phyloP scores from a whole-genome alignment of 345 rosid species.

The Linum trigynum region DNA sequence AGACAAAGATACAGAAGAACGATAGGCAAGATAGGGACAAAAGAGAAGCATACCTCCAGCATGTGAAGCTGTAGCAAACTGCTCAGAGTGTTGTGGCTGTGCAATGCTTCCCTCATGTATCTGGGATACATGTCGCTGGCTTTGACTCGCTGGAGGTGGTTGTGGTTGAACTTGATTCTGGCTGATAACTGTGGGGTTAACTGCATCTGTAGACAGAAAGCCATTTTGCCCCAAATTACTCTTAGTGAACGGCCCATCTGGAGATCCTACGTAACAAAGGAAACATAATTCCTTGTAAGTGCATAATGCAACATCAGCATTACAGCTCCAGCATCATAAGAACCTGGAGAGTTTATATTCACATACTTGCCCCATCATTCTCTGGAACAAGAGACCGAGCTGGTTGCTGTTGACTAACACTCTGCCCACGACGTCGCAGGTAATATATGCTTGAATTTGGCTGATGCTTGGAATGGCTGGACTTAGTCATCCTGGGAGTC shows the following conservation, averaged over 20 bases:
- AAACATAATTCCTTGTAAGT: neutral
- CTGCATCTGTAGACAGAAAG: slow-evolving; percentile 8
- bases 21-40: neutral
- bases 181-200: slow-evolving; percentile 9
- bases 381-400: slow-evolving; percentile 14
- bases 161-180: slow-evolving; percentile 4
- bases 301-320: slow-evolving; percentile 5
- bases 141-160: slow-evolving; percentile 11
- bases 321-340: neutral
- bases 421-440: slow-evolving; percentile 17
- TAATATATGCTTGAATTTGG: slow-evolving; percentile 13
- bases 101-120: slow-evolving; percentile 11
- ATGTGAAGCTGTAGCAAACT: slow-evolving; percentile 12
- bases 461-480: slow-evolving; percentile 14
- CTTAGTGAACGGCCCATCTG: slow-evolving; percentile 4
- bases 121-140: slow-evolving; percentile 9
- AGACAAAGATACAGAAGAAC: neutral
- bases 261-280: slow-evolving; percentile 9
- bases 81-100: slow-evolving; percentile 15
- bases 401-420: slow-evolving; percentile 13
- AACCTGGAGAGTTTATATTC: neutral
- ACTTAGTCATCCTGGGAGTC: neutral
- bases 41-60: slow-evolving; percentile 4
- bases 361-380: slow-evolving; percentile 2
- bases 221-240: slow-evolving; percentile 9